Base-by-base conservation (phyloP, 176 grass and related monocot genomes). In the Rhynchospora pubera region DNA sequence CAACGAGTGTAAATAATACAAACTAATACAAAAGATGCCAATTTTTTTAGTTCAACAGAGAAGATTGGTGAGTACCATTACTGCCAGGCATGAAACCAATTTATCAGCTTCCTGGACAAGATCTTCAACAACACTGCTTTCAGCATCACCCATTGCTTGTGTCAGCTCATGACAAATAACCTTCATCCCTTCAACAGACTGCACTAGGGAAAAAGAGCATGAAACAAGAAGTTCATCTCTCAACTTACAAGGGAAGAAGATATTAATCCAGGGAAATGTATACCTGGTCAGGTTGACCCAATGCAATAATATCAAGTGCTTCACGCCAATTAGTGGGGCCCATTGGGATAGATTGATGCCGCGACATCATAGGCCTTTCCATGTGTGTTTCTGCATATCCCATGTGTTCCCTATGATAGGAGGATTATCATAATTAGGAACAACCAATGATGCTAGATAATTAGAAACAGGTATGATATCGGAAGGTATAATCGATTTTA, bases 121-220 rank as follows among this genome's bases (percentile, higher is more conserved):
- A 82, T 95, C 96, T 44, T 95, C 96, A 85, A 95, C 88, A 11
- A 87, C 76, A 16, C 82, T 87, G 65, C 87, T 95, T 83, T 95
- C 89, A 12, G 91, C 84, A 16, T 99, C 96, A 69, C 65, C 85
- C 24, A 67, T 70, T 5, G 76, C 85, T 83, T 95, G 96, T 23
- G 96, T 95, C 77, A 99, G 64, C 82, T 99, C 96, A 85, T 99
- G 91, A 85, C 96, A 99, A 59, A 99, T 95, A 65, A 95, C 87
- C 85, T 99, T 99, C 96, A 99, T 99, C 47, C 90, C 96, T 93
- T 99, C 96, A 79, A 99, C 96, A 32, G 96, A 99, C 96, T 99
- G 91, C 91, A 86, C 15, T 60, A 71, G 5, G 83, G 46, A 26
- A 58, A 23, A 26, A 46, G 22, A 84, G 50, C 15, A 84, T 39